These are phyloP conservation scores for Botrytis pseudocinerea DNA, from an alignment of 2,329 filamentous ascomycete genomes.

Conservation along the genomic window DNA sequence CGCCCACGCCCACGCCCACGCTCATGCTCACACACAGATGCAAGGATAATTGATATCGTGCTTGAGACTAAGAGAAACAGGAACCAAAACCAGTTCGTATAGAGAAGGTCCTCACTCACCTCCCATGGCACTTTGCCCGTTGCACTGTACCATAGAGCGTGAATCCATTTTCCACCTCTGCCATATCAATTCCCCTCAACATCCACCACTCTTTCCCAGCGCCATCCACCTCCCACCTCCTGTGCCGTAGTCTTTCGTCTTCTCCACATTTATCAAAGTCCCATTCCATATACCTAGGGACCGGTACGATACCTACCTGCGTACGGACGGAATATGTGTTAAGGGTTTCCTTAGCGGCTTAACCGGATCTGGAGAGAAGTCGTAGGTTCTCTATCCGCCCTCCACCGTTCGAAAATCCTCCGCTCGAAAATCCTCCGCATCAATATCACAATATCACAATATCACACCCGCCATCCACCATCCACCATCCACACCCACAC, in stretches of 20 bases:
- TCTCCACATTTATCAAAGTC: background rate
- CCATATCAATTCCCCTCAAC: no score
- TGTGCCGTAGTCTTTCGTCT: background rate
- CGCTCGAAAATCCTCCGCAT: background rate
- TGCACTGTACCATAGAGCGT: background rate
- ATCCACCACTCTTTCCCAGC: background rate
- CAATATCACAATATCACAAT: background rate
- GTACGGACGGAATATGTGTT: background rate
- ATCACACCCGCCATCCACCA: background rate
- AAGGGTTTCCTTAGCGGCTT: constrained; percentile 8
- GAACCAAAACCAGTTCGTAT: background rate
- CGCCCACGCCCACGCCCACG: background rate
- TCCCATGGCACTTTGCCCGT: background rate
- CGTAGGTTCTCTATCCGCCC: background rate
- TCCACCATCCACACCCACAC: background rate
- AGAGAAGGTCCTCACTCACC: background rate
- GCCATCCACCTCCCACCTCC: no score
- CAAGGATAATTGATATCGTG: background rate
- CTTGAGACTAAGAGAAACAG: background rate
- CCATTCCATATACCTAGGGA: background rate
- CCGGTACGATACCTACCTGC: background rate
- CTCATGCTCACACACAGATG: background rate
- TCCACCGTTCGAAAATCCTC: constrained; percentile 1
- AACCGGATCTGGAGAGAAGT: background rate
- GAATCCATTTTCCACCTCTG: background rate